These are phyloP conservation scores for Colletotrichum tropicale DNA, from an alignment of 2,329 filamentous ascomycete species.

Conservation along the genomic window DNA sequence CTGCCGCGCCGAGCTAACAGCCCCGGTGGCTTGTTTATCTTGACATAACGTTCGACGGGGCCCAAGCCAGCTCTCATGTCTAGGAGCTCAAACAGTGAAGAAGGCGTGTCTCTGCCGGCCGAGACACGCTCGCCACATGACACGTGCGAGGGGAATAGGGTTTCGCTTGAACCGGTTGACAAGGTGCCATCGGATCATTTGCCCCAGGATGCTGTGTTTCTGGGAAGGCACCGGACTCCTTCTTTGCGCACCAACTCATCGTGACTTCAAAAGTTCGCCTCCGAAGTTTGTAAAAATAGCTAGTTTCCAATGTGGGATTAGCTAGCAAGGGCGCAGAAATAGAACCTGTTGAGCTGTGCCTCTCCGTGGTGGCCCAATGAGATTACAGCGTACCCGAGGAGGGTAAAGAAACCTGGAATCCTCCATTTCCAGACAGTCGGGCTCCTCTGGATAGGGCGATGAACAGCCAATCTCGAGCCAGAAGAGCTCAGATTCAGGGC, in stretches of 20 bases:
- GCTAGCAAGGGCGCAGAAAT: constrained; percentile 1
- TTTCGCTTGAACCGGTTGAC: constrained; percentile 7
- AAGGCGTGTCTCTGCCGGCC: constrained; percentile 13
- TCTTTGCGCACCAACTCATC: neutral
- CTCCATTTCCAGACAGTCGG: neutral
- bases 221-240: neutral
- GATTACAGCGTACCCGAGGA: constrained; percentile 13
- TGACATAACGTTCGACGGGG: constrained; percentile 1
- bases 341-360: constrained; percentile 7
- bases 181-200: constrained; percentile 10
- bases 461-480: neutral
- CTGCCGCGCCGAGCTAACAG: neutral
- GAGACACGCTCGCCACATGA: constrained; percentile 13
- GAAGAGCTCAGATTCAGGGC: neutral
- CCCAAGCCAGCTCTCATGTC: neutral
- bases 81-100: neutral
- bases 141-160: constrained; percentile 15
- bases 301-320: neutral
- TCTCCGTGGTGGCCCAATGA: constrained; percentile 9
- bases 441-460: neutral
- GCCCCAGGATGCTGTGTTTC: neutral
- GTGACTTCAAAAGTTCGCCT: neutral
- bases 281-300: neutral
- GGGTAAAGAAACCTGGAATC: neutral
- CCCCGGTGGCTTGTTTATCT: constrained; percentile 3